Base-by-base conservation (phyloP, 2,329 filamentous ascomycete genomes). In the Botrytis squamosa region DNA sequence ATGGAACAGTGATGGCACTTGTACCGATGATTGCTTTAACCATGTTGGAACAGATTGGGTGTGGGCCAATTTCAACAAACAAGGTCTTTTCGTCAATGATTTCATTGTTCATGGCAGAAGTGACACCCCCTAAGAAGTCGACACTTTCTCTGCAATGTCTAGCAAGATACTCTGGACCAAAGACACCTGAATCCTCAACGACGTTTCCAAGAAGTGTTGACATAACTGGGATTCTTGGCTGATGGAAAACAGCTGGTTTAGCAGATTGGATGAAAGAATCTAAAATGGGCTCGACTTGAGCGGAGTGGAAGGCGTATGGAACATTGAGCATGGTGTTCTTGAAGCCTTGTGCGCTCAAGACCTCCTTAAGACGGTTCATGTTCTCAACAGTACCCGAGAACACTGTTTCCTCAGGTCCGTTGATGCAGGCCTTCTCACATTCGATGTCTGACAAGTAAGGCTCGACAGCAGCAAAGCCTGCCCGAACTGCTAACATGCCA, bases 331-430 rank as follows among this genome's bases (percentile, higher is more conserved):
- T 87, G 22, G 86, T 89, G 72, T 85, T 86, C 80, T 90, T 90
- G 83, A 89, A 86, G 3, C 86, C 86, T 73, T 85, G 83, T 10
- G 82, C 80, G 29, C 84, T 81, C 14, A 91, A 84, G 38, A 83
- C 79, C 59, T 78, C 73, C 18, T 86, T 85, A 20, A 90, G 83
- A 4, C 83, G 84, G 55, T 86, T 85, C 42, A 91, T 86, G 29
- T 88, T 83, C 44, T 87, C 85, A 64, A 85, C 84, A n/a, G 86
- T 86, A 22, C 87, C 83, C 73, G 88, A 88, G 25, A 95, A 85
- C 1, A 96, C 93, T 20, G 90, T 94, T 80, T 93, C 92, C 66
- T 89, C 85, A 0, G 91, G 90, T 0, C 91, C 89, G 77, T 96
- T 96, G 81, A 94, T 87, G 83, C 93, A 96, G 25, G 93, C 91